Conservation (phyloP, 1,284 basidiomycete species). For the Sporisorium sorghi region DNA sequence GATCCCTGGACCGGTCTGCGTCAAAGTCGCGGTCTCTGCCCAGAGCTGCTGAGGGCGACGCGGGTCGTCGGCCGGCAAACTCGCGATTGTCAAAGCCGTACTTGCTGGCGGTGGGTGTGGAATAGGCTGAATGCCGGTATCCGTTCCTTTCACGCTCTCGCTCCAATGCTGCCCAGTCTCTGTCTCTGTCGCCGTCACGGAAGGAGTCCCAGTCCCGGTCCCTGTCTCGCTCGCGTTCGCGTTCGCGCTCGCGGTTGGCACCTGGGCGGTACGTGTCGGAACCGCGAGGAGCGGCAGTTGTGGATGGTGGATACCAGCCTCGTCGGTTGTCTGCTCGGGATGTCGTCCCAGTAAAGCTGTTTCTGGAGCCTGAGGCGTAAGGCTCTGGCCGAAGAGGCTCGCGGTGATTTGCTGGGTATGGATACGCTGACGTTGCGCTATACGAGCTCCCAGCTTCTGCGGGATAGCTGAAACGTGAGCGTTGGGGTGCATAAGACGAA, state of each 20-base stretch:
- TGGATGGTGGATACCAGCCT: conserved; percentile 29
- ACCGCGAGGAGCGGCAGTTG: conserved; percentile 26
- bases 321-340: conserved; percentile 30
- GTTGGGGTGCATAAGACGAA: conserved; percentile 34
- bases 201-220: conserved; percentile 45
- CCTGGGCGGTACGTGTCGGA: conserved; percentile 47
- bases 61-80: conserved; percentile 24
- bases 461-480: conserved; percentile 28
- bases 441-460: conserved; percentile 28
- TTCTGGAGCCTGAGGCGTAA: conserved; percentile 20
- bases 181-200: conserved; percentile 45
- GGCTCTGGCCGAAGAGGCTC: conserved; percentile 30
- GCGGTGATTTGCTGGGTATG: conserved; percentile 32
- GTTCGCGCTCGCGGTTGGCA: conserved; percentile 36
- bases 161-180: conserved; percentile 36
- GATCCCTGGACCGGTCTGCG: conserved; percentile 40
- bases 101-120: conserved; percentile 24
- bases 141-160: conserved; percentile 41
- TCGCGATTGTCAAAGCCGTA: conserved; percentile 40
- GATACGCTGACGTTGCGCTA: conserved; percentile 25
- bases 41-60: conserved; percentile 22
- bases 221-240: conserved; percentile 41
- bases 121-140: conserved; percentile 19
- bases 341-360: conserved; percentile 18
- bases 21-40: conserved; percentile 37